A percentile compares a stretch with the other conserved stretches of the same genome.
These are phyloP conservation scores for Aspergillus ustus DNA, from an alignment of 2,329 filamentous ascomycete genomes.

Conservation along the genomic window DNA sequence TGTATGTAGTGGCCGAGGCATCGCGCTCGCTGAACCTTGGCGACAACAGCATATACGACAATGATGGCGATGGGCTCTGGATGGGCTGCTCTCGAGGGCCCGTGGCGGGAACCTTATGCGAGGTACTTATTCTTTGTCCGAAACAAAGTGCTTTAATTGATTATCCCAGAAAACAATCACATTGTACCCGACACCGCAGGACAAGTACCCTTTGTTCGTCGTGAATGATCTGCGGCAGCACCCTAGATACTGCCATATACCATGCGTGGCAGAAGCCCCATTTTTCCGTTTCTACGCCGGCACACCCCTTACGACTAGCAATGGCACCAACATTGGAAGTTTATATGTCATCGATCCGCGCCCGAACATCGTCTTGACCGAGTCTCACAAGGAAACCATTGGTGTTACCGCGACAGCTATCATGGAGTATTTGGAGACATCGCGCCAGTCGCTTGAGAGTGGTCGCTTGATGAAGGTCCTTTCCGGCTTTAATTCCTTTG, in stretches of 20 bases:
- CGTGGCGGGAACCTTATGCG: constrained; percentile 36
- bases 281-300: constrained; percentile 37
- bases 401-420: constrained; percentile 31
- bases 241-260: constrained; percentile 36
- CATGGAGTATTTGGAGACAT: constrained; percentile 35
- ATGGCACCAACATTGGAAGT: constrained; percentile 38
- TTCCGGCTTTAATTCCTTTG: constrained; percentile 22
- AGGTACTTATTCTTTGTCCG: constrained; percentile 21
- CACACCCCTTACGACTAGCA: constrained; percentile 35
- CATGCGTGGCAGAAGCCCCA: constrained; percentile 32
- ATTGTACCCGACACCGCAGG: constrained; percentile 15
- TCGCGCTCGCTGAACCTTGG: constrained; percentile 46
- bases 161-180: background rate
- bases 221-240: constrained; percentile 39
- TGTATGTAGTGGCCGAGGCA: constrained; percentile 53
- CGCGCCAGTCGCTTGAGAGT: constrained; percentile 19
- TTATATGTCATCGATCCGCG: constrained; percentile 33
- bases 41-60: constrained; percentile 34
- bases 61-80: constrained; percentile 36
- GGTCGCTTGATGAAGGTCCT: constrained; percentile 18
- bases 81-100: constrained; percentile 37
- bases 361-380: constrained; percentile 20
- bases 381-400: constrained; percentile 25
- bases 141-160: background rate
- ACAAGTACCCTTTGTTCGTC: constrained; percentile 28